Base-by-base conservation (phyloP, 805 yeast species). In the Nakazawaea ambrosiae region DNA sequence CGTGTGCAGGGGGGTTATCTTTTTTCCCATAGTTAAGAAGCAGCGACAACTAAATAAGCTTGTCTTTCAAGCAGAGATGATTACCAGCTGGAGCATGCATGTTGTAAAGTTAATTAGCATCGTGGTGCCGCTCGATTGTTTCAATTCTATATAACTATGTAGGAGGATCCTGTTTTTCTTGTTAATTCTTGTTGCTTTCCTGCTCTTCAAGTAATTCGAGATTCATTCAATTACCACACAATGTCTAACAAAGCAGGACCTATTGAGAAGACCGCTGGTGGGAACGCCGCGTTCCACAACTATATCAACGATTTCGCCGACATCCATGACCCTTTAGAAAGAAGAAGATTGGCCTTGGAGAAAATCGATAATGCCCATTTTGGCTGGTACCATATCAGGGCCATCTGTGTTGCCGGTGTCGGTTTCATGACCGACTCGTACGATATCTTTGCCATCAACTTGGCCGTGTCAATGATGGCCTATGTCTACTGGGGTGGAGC, bases 391-490 rank as follows among this genome's bases (percentile, higher is more conserved):
- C 92, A 84, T 53, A 61, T 83, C 37, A 75, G 86, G 62, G 83
- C 87, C 68, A 82, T 85, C 51, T 57, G 75, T 60, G 87, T 85
- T 56, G 95, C 95, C 10, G 87, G 96, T 69, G 92, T 87, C 47
- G 96, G 96, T 58, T 87, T 87, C 76, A 60, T 88, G 63, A 87
- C 95, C 20, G 96, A 87, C 64, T 77, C 96, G 39, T 87, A 88
- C 61, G 96, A 88, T 68, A 84, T 88, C 49, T 88, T 87, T 53
- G 89, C 96, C 48, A 87, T 87, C 51, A 84, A 82, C 62, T 66
- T 87, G 66, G 90, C 83, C 60, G 64, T 84, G 38, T 54, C 89
- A 37, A 85, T 87, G 89, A 61, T 87, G 72, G 60, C 74, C 24
- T 78, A 81, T 51, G 94, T 80, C 39, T 84, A 61, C 69, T 87